Evolutionary conservation across 495 filamentous ascomycete species (phyloP).

Genomic region (Xylaria longipes): DNA sequence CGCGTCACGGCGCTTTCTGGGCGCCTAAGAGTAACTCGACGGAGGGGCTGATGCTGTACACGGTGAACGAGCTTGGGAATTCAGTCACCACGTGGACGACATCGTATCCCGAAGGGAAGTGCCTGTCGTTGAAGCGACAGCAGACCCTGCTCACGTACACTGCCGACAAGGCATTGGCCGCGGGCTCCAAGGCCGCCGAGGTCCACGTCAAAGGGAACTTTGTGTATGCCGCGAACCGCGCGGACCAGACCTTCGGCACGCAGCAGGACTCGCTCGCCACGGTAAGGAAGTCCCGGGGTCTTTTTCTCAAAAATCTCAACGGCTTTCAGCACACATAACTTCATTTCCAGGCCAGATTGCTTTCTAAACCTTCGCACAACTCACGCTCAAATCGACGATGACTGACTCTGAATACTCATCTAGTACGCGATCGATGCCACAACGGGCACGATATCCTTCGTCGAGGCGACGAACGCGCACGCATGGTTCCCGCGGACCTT

Average conservation of each 20-base stretch:
- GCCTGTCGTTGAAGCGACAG: constrained; percentile 41
- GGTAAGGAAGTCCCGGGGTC: background rate
- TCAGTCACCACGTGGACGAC: constrained; percentile 53
- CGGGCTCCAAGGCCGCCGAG: constrained; percentile 53
- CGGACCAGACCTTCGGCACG: constrained; percentile 50
- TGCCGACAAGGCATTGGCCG: constrained; percentile 41
- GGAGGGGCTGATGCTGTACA: constrained; percentile 45
- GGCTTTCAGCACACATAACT: too few relatives aligned
- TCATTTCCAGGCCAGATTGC: too few relatives aligned
- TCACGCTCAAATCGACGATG: too few relatives aligned
- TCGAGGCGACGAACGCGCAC: constrained; percentile 50
- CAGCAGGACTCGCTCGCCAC: constrained; percentile 50
- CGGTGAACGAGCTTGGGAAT: constrained; percentile 56
- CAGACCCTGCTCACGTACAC: constrained; percentile 50
- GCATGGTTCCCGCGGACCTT: constrained; percentile 63
- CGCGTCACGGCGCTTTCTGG: constrained; percentile 54
- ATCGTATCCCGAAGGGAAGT: constrained; percentile 44
- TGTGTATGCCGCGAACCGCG: constrained; percentile 51
- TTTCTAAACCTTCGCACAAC: too few relatives aligned
- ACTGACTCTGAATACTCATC: background rate
- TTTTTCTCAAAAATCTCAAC: background rate
- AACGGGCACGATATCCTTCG: constrained; percentile 45
- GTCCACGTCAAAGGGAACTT: constrained; percentile 49
- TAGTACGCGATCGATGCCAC: constrained; percentile 42
- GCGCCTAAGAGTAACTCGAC: constrained; percentile 38